Percentiles rank a stretch among this genome's conserved stretches.
Evolutionary conservation across 345 rosid genomes (phyloP).

Genomic region (Citrus medica): DNA sequence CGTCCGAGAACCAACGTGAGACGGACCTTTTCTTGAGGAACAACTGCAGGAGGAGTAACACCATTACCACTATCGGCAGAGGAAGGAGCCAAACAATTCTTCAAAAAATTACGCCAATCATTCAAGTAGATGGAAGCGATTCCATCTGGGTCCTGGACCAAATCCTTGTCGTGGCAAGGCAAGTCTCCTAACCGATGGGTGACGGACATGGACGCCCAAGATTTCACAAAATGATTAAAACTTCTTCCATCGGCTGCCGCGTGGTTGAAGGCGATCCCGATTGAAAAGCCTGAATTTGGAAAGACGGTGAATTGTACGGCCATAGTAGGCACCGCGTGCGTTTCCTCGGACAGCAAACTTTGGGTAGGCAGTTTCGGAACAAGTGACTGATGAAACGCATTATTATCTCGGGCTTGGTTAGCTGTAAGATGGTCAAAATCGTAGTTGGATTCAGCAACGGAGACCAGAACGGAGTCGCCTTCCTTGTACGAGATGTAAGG

Average conservation of each 20-base stretch:
- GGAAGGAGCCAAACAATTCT: too few relatives aligned
- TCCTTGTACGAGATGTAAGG: conserved; percentile 29
- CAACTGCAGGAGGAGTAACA: too few relatives aligned
- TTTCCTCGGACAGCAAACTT: too few relatives aligned
- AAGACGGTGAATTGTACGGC: background rate
- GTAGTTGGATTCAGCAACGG: conserved; percentile 28
- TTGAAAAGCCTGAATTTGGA: background rate
- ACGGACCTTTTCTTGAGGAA: background rate
- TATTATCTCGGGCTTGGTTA: conserved; percentile 23
- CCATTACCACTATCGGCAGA: too few relatives aligned
- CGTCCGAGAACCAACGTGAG: background rate
- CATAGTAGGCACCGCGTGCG: background rate
- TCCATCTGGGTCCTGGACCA: background rate
- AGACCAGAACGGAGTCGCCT: conserved; percentile 28
- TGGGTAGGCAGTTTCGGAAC: conserved; percentile 19
- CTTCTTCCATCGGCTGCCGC: background rate
- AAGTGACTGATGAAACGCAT: conserved; percentile 15
- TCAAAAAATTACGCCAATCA: background rate
- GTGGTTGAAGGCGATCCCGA: background rate
- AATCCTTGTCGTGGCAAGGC: background rate
- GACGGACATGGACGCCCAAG: background rate
- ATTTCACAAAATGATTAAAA: background rate
- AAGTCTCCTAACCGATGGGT: background rate
- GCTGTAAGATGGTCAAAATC: conserved; percentile 22
- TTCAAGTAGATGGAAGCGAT: background rate